Evolutionary conservation across 176 grass and related monocot genomes (phyloP).

Genomic region (Typha latifolia): DNA sequence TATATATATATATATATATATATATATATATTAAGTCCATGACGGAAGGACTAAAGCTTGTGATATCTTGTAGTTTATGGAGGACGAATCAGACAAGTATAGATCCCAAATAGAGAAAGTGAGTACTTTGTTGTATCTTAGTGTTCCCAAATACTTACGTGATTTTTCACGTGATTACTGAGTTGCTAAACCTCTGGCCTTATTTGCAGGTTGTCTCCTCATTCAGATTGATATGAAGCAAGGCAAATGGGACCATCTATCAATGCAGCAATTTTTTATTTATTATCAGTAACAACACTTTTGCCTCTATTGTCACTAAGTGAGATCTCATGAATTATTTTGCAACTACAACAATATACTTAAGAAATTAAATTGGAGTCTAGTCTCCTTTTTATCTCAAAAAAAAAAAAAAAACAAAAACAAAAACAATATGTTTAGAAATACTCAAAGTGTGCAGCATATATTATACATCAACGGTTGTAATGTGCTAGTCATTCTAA

Average conservation of each 20-base stretch:
- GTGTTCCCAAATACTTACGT: neutral
- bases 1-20: neutral
- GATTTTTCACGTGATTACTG: neutral
- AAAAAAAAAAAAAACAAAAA: too few species aligned
- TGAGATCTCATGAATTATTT: too few species aligned
- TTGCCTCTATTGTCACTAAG: too few species aligned
- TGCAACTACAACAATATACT: too few species aligned
- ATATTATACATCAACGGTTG: too few species aligned
- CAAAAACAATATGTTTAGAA: too few species aligned
- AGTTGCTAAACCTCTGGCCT: neutral
- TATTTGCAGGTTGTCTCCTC: conserved; percentile 54
- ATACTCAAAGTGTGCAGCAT: too few species aligned
- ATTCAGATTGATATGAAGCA: conserved; percentile 57
- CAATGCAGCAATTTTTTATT: too few species aligned
- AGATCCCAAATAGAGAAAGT: conserved; percentile 61
- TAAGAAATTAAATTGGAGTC: too few species aligned
- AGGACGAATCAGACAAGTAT: conserved; percentile 58
- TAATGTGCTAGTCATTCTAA: too few species aligned
- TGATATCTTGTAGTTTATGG: conserved; percentile 44
- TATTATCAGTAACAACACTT: too few species aligned
- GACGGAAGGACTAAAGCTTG: neutral
- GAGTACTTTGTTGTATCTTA: neutral
- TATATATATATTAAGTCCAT: neutral
- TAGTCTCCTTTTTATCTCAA: too few species aligned
- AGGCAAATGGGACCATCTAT: neutral